Base-by-base conservation (phyloP, 768 basidiomycete species). In the Kwoniella mangroviensis region DNA sequence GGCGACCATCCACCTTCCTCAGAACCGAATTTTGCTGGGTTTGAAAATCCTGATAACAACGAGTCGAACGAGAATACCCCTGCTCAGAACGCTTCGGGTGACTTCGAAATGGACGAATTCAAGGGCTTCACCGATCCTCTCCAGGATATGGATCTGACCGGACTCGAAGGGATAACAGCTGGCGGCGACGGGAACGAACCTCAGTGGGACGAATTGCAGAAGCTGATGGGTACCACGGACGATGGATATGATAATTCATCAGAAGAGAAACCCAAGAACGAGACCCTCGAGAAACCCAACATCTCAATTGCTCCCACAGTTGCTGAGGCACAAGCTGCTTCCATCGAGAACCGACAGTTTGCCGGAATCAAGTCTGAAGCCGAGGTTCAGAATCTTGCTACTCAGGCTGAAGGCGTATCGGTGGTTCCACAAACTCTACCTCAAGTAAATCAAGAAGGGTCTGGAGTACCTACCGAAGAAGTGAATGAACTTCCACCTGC, bases 191-290 rank as follows among this genome's bases (percentile, higher is more conserved):
- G 21, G 43, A 67, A n/a, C 53, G 73, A 72, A 41, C 63, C 67
- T 28, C 68, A 74, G 12, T 79, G 78, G 78, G 75, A 73, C 34
- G 78, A 75, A 49, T 53, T 79, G 58, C 67, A 71, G 40, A 58
- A 72, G 43, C 57, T 79, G 53, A 79, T 79, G 75, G 78, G 71
- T 19, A 57, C 68, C 17, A 60, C 68, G 22, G 64, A 67, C 60
- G 67, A 63, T 45, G 67, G 67, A 7, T 61, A 42, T 42, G 67
- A 68, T 53, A 53, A 53, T 7, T 11, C n/a, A 34, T 13, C 52
- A 34, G 53, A 54, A 12, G 52, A n/a, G 10, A 59, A 49, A 21
- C 42, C 41, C 24, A 41, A 67, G 34, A 17, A 45, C 19, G 42
- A 22, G 11, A 17, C 22, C 5, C 15, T 11, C 4, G 49, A 57